A percentile compares a stretch with the other conserved stretches of the same genome.
Evolutionary conservation across 225 moss, liverwort and hornwort genomes (phyloP).

Genomic region (Marchantia polymorpha): DNA sequence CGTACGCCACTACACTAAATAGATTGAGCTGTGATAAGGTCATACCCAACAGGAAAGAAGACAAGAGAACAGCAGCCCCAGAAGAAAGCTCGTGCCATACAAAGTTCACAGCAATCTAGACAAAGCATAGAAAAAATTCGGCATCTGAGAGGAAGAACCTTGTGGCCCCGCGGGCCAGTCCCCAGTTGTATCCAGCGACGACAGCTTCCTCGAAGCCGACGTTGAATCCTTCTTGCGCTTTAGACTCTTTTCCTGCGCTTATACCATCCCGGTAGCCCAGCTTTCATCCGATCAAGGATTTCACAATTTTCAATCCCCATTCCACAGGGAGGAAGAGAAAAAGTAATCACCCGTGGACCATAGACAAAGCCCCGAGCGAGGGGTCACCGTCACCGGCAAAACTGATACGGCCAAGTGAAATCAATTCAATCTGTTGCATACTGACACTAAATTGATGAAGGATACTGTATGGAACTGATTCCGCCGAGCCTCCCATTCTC

Average conservation of each 20-base stretch:
- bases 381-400: background rate
- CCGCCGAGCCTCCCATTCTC: conserved; percentile 86
- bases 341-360: too few relatives aligned
- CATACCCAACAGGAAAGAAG: background rate
- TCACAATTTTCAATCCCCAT: background rate
- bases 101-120: background rate
- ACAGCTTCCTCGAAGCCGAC: conserved; percentile 66
- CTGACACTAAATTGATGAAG: background rate
- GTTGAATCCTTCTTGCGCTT: conserved; percentile 80
- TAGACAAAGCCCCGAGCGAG: too few relatives aligned
- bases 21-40: background rate
- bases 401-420: background rate
- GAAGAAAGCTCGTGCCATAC: too few relatives aligned
- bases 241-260: conserved; percentile 65
- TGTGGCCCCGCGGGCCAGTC: conserved; percentile 66
- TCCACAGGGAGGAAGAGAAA: background rate
- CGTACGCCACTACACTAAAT: background rate
- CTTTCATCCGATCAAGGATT: conserved; percentile 41
- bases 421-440: too few relatives aligned
- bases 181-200: conserved; percentile 68
- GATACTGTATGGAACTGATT: conserved; percentile 77
- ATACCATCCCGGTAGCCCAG: conserved; percentile 92
- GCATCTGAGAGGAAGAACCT: conserved; percentile 27
- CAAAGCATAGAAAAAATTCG: too few relatives aligned
- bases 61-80: too few relatives aligned